phyloP scores from a whole-genome alignment of 2,329 filamentous ascomycete genomes.

The Penicillium digitatum region DNA sequence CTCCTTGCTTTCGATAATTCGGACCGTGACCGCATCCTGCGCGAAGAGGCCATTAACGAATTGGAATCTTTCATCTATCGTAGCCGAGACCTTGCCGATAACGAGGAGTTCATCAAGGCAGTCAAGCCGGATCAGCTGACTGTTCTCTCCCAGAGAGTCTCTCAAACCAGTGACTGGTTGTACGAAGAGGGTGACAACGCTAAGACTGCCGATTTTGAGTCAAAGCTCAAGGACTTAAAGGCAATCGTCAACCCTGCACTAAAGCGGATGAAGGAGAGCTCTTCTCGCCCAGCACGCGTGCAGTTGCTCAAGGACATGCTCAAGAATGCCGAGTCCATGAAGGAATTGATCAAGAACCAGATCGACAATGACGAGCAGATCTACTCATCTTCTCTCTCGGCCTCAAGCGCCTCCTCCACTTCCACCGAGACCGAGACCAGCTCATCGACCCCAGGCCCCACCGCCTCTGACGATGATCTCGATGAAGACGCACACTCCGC shows the following conservation, averaged over 20 bases:
- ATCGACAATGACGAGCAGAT: constrained; percentile 67
- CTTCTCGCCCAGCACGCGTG: constrained; percentile 66
- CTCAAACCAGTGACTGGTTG: constrained; percentile 79
- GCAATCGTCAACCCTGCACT: constrained; percentile 74
- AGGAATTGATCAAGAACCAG: constrained; percentile 65
- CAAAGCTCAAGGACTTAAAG: constrained; percentile 71
- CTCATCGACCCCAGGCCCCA: constrained; percentile 40
- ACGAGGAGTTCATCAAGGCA: constrained; percentile 66
- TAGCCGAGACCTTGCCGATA: constrained; percentile 75
- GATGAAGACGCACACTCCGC: constrained; percentile 62
- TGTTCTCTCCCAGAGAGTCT: constrained; percentile 63
- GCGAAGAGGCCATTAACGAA: constrained; percentile 85
- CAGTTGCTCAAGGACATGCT: constrained; percentile 66
- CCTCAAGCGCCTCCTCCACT: constrained; percentile 41
- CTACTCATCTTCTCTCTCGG: constrained; percentile 52
- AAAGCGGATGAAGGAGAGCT: constrained; percentile 67
- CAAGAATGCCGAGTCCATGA: constrained; percentile 65
- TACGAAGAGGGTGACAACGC: constrained; percentile 80
- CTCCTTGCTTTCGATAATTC: constrained; percentile 81
- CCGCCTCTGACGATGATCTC: constrained; percentile 55
- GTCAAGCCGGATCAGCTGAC: constrained; percentile 66
- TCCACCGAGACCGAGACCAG: constrained; percentile 43
- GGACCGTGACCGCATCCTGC: constrained; percentile 68
- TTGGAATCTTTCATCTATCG: constrained; percentile 93
- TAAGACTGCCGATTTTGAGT: constrained; percentile 67